These are phyloP conservation scores for Paspalum notatum DNA, from an alignment of 176 grass and related monocot genomes.

Conservation along the genomic window DNA sequence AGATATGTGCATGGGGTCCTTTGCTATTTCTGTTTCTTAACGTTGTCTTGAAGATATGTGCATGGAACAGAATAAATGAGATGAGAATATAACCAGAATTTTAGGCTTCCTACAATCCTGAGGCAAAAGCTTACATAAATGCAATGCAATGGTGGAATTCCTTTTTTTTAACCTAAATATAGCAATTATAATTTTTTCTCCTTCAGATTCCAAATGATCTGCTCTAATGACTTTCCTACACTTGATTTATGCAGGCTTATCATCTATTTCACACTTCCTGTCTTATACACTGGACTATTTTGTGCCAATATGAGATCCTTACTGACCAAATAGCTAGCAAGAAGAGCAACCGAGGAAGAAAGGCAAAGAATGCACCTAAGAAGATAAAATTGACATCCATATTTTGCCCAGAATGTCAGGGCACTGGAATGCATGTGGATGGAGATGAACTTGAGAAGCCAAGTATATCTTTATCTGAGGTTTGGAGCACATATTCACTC, in stretches of 20 bases:
- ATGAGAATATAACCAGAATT: not conserved
- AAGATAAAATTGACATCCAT: conserved; percentile 70
- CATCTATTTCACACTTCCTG: conserved; percentile 88
- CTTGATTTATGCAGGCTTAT: conserved; percentile 41
- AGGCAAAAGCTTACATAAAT: not conserved
- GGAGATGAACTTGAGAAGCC: conserved; percentile 92
- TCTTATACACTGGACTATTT: conserved; percentile 90
- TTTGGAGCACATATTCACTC: conserved; percentile 34
- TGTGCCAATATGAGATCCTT: conserved; percentile 82
- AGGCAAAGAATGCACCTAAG: conserved; percentile 67
- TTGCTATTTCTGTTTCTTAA: conserved; percentile 3
- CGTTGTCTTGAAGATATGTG: not conserved
- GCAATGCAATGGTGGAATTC: not conserved
- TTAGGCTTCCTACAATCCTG: not conserved
- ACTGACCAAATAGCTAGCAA: conserved; percentile 57
- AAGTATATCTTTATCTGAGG: conserved; percentile 84
- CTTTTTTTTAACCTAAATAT: not conserved
- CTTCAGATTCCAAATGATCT: not conserved
- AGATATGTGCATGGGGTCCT: not conserved
- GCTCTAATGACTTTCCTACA: not conserved
- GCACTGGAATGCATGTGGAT: conserved; percentile 72
- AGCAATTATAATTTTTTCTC: not conserved
- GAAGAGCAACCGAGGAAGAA: conserved; percentile 81
- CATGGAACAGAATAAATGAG: not conserved
- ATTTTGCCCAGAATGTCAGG: conserved; percentile 92